phyloP scores from a whole-genome alignment of 1,284 basidiomycete species.

The Tylopilus sp. region DNA sequence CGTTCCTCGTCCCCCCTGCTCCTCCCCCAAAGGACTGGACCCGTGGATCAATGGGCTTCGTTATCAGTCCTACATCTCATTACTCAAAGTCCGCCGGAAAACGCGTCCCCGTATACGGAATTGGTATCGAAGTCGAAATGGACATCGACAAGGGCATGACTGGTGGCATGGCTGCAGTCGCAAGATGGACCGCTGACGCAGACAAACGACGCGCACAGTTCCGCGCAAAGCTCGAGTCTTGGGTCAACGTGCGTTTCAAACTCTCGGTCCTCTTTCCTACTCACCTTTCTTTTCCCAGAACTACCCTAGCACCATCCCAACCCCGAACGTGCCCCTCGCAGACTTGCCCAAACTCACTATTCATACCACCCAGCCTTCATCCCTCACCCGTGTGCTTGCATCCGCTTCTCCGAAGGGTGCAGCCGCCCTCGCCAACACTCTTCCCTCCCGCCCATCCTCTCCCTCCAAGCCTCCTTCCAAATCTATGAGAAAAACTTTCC shows the following conservation, averaged over 20 bases:
- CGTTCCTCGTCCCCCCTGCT: constrained; percentile 52
- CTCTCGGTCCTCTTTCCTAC: neutral
- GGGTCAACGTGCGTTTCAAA: constrained; percentile 57
- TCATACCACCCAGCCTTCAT: constrained; percentile 50
- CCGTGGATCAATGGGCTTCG: constrained; percentile 71
- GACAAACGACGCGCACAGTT: constrained; percentile 59
- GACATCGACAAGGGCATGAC: constrained; percentile 74
- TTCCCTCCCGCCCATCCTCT: constrained; percentile 47
- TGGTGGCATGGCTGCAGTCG: constrained; percentile 78
- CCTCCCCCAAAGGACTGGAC: constrained; percentile 60
- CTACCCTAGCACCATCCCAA: constrained; percentile 39
- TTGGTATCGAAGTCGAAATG: constrained; percentile 82
- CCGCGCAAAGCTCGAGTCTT: constrained; percentile 54
- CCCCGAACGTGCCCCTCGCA: constrained; percentile 63
- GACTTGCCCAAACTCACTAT: constrained; percentile 56
- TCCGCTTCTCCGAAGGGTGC: constrained; percentile 65
- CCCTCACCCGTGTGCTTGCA: constrained; percentile 63
- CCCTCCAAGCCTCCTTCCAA: constrained; percentile 47
- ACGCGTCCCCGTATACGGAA: constrained; percentile 72
- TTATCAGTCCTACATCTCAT: constrained; percentile 67
- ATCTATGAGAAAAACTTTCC: constrained; percentile 15
- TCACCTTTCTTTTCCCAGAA: constrained; percentile 40
- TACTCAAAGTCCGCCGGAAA: constrained; percentile 60
- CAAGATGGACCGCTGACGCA: constrained; percentile 71
- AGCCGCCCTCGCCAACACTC: constrained; percentile 40